Evolutionary conservation across 148 eudicot genomes (phyloP).

Genomic region (Rhododendron ovatum): DNA sequence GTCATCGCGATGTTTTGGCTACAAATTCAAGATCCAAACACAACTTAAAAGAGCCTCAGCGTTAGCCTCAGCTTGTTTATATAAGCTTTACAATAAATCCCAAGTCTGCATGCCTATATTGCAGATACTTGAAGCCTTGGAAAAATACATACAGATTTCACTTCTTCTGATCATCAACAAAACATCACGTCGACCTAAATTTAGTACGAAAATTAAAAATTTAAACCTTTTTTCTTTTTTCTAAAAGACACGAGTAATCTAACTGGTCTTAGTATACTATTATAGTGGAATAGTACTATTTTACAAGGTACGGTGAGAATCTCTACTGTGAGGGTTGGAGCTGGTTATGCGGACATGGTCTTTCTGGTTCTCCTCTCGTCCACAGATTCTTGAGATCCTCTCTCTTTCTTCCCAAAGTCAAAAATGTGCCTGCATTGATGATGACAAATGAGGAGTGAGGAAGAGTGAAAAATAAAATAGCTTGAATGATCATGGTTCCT

Average conservation of each 20-base stretch:
- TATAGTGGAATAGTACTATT: not conserved
- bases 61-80: not conserved
- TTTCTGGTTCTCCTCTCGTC: constrained; percentile 76
- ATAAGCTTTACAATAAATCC: not conserved
- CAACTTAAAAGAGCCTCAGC: not conserved
- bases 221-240: not conserved
- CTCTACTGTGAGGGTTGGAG: constrained; percentile 33
- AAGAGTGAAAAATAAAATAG: not conserved
- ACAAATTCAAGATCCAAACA: not conserved
- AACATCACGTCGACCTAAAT: not conserved
- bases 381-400: constrained; percentile 76
- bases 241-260: not conserved
- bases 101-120: not conserved
- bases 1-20: not conserved
- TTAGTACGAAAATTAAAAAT: not conserved
- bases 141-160: not conserved
- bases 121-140: not conserved
- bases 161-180: not conserved
- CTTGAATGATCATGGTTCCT: not conserved
- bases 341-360: constrained; percentile 74
- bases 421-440: constrained; percentile 58
- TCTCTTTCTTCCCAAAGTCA: constrained; percentile 60
- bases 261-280: not conserved
- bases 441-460: not conserved
- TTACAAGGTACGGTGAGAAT: not conserved